Percentiles rank a stretch among this genome's conserved stretches.
These are phyloP conservation scores for Salicornia ramosissima DNA, from an alignment of 148 eudicot genomes.

Conservation along the genomic window DNA sequence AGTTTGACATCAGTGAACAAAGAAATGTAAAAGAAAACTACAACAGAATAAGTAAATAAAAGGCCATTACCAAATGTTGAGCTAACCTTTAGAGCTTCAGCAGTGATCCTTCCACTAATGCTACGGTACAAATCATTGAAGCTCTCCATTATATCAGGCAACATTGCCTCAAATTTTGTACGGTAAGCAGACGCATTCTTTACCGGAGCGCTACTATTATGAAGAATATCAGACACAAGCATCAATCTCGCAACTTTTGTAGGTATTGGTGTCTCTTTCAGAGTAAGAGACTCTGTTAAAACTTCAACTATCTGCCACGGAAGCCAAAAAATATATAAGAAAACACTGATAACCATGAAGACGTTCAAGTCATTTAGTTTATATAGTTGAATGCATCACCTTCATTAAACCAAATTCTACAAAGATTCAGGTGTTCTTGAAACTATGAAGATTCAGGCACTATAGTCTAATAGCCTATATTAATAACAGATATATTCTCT, in stretches of 20 bases:
- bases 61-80: constrained; percentile 4
- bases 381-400: background rate
- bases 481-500: no score
- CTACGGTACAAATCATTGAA: constrained; percentile 90
- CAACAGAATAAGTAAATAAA: background rate
- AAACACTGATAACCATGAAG: background rate
- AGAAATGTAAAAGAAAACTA: background rate
- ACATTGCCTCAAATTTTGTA: constrained; percentile 85
- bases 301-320: constrained; percentile 85
- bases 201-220: constrained; percentile 96
- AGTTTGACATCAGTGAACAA: background rate
- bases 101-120: constrained; percentile 90
- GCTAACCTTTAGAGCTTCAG: constrained; percentile 90
- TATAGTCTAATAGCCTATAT: background rate
- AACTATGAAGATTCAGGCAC: background rate
- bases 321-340: background rate
- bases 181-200: constrained; percentile 99
- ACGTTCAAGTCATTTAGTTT: background rate
- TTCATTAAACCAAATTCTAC: background rate
- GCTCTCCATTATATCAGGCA: constrained; percentile 91
- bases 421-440: background rate
- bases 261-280: constrained; percentile 98
- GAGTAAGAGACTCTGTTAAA: constrained; percentile 87
- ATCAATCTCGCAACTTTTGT: constrained; percentile 98
- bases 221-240: constrained; percentile 97